A percentile compares a stretch with the other conserved stretches of the same genome.
These are phyloP conservation scores for Afroboletus lepidellus DNA, from an alignment of 1,284 basidiomycete species.

Conservation along the genomic window DNA sequence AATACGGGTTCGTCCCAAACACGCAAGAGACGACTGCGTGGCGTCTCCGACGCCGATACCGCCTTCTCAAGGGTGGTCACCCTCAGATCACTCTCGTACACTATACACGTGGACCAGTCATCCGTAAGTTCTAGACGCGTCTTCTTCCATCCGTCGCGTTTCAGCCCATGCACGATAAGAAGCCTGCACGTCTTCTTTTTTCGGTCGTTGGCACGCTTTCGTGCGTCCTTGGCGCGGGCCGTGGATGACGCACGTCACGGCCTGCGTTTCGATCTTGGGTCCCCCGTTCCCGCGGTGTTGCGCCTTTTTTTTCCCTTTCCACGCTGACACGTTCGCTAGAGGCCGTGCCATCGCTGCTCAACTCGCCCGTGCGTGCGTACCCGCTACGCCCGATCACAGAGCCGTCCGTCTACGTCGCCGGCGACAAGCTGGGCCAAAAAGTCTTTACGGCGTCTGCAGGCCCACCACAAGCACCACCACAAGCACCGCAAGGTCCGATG, in stretches of 20 bases:
- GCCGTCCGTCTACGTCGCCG: conserved; percentile 62
- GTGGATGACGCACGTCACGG: background rate
- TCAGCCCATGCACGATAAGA: conserved; percentile 6
- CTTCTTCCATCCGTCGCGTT: conserved; percentile 6
- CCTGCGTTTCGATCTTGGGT: background rate
- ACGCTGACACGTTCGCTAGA: conserved; percentile 38
- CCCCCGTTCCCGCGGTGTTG: background rate
- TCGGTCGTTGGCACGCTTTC: background rate
- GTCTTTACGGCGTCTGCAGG: conserved; percentile 43
- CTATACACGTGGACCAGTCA: conserved; percentile 60
- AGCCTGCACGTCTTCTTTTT: too few relatives aligned
- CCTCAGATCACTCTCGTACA: conserved; percentile 68
- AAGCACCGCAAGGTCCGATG: conserved; percentile 23
- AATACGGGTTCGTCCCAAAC: conserved; percentile 72
- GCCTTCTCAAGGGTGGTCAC: conserved; percentile 68
- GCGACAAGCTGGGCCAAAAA: conserved; percentile 68
- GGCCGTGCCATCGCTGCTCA: conserved; percentile 52
- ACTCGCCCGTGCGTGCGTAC: conserved; percentile 63
- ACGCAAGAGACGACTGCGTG: conserved; percentile 56
- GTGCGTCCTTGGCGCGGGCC: background rate
- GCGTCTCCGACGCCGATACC: conserved; percentile 65
- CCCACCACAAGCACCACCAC: conserved; percentile 36
- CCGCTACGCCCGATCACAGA: conserved; percentile 66
- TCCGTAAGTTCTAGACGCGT: conserved; percentile 48
- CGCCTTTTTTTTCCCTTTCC: background rate